phyloP scores from a whole-genome alignment of 805 yeast genomes.

The Millerago galiae region DNA sequence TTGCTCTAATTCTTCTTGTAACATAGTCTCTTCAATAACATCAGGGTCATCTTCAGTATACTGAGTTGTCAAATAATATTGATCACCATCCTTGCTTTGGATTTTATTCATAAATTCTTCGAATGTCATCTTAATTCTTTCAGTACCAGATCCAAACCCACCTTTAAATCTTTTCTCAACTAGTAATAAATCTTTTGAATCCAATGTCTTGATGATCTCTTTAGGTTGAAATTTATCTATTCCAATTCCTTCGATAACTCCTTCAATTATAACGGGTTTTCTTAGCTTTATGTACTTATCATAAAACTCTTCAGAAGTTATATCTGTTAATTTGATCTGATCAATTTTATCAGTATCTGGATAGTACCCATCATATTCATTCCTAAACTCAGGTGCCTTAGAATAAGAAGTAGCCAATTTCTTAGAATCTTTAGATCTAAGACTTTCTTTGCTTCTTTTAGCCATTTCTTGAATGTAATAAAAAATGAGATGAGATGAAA shows the following conservation, averaged over 20 bases:
- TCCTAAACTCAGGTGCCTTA: conserved; percentile 4
- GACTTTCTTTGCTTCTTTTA: conserved; percentile 1
- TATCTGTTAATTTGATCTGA: conserved; percentile 1
- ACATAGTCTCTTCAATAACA: conserved; percentile 3
- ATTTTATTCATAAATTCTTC: conserved; percentile 40
- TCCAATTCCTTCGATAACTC: conserved; percentile 30
- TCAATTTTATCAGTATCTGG: conserved; percentile 5
- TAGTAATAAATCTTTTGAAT: conserved; percentile 34
- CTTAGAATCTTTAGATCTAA: background rate
- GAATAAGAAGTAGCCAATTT: background rate
- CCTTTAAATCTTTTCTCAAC: conserved; percentile 53
- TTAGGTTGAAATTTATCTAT: conserved; percentile 28
- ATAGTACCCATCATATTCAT: conserved; percentile 11
- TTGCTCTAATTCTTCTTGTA: background rate
- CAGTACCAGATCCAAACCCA: conserved; percentile 65
- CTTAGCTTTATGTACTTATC: conserved; percentile 14
- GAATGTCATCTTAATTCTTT: conserved; percentile 45
- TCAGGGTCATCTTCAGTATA: conserved; percentile 43
- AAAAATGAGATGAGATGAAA: background rate
- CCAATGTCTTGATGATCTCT: conserved; percentile 31
- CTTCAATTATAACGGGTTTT: conserved; percentile 44
- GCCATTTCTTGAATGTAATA: conserved; percentile 5
- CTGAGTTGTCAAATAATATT: conserved; percentile 64
- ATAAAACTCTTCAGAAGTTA: conserved; percentile 9
- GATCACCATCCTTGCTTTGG: conserved; percentile 36